phyloP scores from a whole-genome alignment of 441 rosid genomes.

The Populus hybrid region DNA sequence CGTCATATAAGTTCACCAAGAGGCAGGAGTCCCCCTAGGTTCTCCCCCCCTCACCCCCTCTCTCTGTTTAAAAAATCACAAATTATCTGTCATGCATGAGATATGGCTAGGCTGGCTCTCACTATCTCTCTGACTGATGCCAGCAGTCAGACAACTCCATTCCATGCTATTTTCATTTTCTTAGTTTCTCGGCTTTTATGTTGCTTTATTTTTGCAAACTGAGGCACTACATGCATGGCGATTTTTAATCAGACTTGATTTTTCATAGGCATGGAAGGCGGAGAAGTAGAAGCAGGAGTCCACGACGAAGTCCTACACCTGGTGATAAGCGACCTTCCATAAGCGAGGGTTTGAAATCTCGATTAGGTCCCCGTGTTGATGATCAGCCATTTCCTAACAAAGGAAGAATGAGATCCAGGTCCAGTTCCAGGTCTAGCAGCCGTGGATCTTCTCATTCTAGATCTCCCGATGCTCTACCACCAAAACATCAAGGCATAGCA shows the following conservation, averaged over 20 bases:
- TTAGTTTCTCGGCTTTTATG: background rate
- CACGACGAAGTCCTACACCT: slow-evolving; percentile 57
- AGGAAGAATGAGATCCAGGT: slow-evolving; percentile 34
- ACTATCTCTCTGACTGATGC: background rate
- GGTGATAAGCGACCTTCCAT: slow-evolving; percentile 52
- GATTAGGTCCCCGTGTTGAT: slow-evolving; percentile 57
- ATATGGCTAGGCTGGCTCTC: background rate
- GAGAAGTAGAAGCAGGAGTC: slow-evolving; percentile 61
- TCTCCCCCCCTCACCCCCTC: slow-evolving; percentile 12
- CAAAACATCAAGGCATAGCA: slow-evolving; percentile 23
- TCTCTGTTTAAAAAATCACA: background rate
- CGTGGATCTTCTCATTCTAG: slow-evolving; percentile 35
- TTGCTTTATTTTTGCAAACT: slow-evolving; percentile 4
- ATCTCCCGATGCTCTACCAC: slow-evolving; percentile 40
- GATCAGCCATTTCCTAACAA: slow-evolving; percentile 33
- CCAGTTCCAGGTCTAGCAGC: slow-evolving; percentile 42
- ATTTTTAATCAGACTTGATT: background rate
- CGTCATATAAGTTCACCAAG: slow-evolving; percentile 68
- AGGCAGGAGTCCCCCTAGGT: slow-evolving; percentile 83
- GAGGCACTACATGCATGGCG: slow-evolving; percentile 1
- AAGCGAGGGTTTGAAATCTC: slow-evolving; percentile 69
- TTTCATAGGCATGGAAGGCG: slow-evolving; percentile 47
- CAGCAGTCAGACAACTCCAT: background rate
- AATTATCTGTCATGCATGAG: background rate
- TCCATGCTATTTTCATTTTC: background rate